phyloP scores from a whole-genome alignment of 148 eudicot species.

The Rhododendron henanense region DNA sequence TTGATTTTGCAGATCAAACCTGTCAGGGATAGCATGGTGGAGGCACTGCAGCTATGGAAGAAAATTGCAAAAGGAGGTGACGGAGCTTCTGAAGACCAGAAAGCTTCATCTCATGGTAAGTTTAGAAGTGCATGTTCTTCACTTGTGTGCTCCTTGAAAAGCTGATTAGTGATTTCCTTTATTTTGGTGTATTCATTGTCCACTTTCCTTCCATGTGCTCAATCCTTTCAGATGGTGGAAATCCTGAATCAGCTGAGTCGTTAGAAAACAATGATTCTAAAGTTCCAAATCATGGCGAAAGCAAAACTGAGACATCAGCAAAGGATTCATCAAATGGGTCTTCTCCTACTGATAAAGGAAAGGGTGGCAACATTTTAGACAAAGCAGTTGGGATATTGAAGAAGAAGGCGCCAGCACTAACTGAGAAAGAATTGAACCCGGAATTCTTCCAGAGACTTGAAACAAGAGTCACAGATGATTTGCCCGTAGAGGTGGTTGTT shows the following conservation, averaged over 20 bases:
- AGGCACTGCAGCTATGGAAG: slow-evolving; percentile 91
- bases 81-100: slow-evolving; percentile 45
- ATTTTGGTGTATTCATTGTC: not conserved
- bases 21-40: slow-evolving; percentile 89
- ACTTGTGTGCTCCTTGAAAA: slow-evolving; percentile 3
- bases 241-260: slow-evolving; percentile 32
- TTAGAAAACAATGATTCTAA: slow-evolving; percentile 38
- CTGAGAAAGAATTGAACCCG: slow-evolving; percentile 82
- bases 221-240: slow-evolving; percentile 47
- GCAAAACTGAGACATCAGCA: slow-evolving; percentile 30
- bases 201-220: not conserved
- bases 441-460: slow-evolving; percentile 95
- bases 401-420: slow-evolving; percentile 73
- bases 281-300: slow-evolving; percentile 29
- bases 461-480: slow-evolving; percentile 58
- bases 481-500: slow-evolving; percentile 87
- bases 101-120: slow-evolving; percentile 49
- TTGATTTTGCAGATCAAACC: slow-evolving; percentile 73
- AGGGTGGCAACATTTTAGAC: slow-evolving; percentile 52
- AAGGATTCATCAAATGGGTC: slow-evolving; percentile 46
- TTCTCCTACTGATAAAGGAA: slow-evolving; percentile 44
- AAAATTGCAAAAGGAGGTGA: slow-evolving; percentile 61
- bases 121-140: slow-evolving; percentile 10
- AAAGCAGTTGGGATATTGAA: slow-evolving; percentile 73
- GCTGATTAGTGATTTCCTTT: not conserved